phyloP scores from a whole-genome alignment of 768 basidiomycete genomes.

The Pholiota molesta region DNA sequence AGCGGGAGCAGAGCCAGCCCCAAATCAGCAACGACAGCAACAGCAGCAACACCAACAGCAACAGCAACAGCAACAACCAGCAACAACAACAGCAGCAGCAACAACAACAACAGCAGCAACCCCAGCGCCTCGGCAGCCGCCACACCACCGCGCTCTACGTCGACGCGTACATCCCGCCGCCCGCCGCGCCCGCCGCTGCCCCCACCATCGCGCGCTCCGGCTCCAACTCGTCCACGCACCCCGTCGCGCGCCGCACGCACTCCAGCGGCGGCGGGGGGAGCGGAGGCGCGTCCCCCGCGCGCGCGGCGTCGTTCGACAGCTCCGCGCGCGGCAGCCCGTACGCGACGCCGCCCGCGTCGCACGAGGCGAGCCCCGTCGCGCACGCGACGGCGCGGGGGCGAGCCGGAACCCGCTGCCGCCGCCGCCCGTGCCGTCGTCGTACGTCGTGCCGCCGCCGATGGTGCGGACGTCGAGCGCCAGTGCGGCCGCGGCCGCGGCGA shows the following conservation, averaged over 20 bases:
- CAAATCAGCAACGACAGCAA: background rate
- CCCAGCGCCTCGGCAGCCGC: slow-evolving; percentile 14
- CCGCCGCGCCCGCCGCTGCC: slow-evolving; percentile 13
- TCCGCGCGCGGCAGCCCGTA: background rate
- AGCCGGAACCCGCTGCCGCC: slow-evolving; percentile 7
- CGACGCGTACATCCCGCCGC: slow-evolving; percentile 17
- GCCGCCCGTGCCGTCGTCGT: slow-evolving; percentile 11
- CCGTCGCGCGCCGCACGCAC: background rate
- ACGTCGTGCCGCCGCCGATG: background rate
- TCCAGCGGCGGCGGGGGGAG: background rate
- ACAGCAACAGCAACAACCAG: background rate
- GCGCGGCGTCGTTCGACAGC: background rate
- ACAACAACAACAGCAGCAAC: background rate
- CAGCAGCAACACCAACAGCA: background rate
- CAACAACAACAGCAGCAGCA: background rate
- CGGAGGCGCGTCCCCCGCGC: background rate
- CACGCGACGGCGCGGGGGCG: background rate
- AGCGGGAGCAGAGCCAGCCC: no score
- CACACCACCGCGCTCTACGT: slow-evolving; percentile 19
- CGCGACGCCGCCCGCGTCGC: background rate
- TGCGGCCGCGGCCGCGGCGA: background rate
- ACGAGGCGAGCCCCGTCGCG: background rate
- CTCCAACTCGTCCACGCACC: background rate
- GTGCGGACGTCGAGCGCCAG: background rate
- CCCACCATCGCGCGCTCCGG: background rate